phyloP scores from a whole-genome alignment of 306 rosid genomes.

The Vicia villosa region DNA sequence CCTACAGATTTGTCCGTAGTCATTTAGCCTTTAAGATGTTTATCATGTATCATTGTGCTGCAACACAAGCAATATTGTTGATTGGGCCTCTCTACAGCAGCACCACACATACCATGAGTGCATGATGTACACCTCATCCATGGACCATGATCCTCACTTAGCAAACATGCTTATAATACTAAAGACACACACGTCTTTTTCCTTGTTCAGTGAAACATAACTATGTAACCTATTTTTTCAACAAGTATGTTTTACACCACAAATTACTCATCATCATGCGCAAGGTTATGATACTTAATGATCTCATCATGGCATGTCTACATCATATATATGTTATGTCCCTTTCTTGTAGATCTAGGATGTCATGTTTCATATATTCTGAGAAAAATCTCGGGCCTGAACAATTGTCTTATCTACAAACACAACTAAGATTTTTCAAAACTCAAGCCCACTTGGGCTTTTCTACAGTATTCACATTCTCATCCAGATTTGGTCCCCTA shows the following conservation, averaged over 20 bases:
- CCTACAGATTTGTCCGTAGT: too few species aligned
- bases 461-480: neutral
- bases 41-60: too few species aligned
- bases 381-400: neutral
- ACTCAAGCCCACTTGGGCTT: conserved; percentile 18
- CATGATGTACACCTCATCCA: neutral
- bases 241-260: neutral
- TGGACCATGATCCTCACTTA: conserved; percentile 1
- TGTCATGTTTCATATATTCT: neutral
- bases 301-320: conserved; percentile 2
- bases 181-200: conserved; percentile 25
- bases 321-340: conserved; percentile 8
- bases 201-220: conserved; percentile 21
- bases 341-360: neutral
- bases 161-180: neutral
- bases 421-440: neutral
- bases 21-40: too few species aligned
- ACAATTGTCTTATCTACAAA: conserved; percentile 14
- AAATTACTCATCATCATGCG: conserved; percentile 16
- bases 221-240: neutral
- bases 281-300: conserved; percentile 23
- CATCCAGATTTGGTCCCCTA: conserved; percentile 8
- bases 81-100: neutral
- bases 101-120: neutral
- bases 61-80: too few species aligned